Percentiles rank a stretch among this genome's conserved stretches.
Conservation (phyloP, 345 rosid species). For the Carallia pectinifolia region DNA sequence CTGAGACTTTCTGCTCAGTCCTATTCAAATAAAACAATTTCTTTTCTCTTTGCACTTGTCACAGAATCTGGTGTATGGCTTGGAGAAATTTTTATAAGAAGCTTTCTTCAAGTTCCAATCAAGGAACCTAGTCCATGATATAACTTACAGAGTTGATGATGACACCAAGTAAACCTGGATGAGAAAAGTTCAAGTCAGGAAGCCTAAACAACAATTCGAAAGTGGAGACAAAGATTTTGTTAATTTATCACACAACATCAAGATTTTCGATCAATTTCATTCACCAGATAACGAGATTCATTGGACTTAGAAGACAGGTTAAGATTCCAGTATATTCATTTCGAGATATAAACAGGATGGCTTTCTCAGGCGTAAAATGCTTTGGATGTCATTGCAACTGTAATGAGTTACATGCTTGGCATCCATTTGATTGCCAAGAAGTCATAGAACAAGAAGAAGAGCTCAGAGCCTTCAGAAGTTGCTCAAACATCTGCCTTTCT, state of each 20-base stretch:
- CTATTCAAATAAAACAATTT: slow-evolving; percentile 17
- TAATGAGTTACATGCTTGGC: background rate
- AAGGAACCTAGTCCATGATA: background rate
- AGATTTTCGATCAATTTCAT: background rate
- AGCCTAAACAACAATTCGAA: background rate
- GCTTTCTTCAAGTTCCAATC: slow-evolving; percentile 10
- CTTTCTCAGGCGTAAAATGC: background rate
- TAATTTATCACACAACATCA: background rate
- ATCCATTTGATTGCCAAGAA: background rate
- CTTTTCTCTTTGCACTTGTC: slow-evolving; percentile 13
- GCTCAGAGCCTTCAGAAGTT: background rate
- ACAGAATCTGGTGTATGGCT: slow-evolving; percentile 89
- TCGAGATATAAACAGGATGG: background rate
- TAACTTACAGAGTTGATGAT: background rate
- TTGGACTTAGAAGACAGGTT: background rate
- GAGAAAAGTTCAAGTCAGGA: background rate
- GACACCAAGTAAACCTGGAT: slow-evolving; percentile 13
- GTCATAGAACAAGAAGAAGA: background rate
- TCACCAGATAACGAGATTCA: background rate
- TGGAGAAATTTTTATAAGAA: slow-evolving; percentile 73
- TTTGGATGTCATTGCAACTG: background rate
- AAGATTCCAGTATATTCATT: background rate
- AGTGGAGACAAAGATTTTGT: background rate
- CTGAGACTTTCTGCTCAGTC: slow-evolving; percentile 13
- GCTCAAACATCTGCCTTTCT: background rate